A percentile compares a stretch with the other conserved stretches of the same genome.
Conservation (phyloP, 495 filamentous ascomycete species). For the Hypoxylon crocopeplum region DNA sequence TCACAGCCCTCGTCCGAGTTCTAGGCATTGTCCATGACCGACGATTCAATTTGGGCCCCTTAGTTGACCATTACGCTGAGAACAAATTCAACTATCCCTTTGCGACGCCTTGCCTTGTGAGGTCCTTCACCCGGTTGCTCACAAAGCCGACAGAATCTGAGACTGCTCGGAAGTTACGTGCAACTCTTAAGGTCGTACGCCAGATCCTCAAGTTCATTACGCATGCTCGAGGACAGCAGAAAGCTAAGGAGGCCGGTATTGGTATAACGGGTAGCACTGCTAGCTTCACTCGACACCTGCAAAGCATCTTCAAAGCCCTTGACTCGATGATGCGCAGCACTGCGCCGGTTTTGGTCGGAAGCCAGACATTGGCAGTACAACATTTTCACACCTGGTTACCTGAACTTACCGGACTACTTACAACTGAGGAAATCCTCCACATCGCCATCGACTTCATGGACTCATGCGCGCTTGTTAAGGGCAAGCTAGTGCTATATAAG, state of each 20-base stretch:
- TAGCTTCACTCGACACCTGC: conserved; percentile 82
- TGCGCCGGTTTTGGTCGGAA: conserved; percentile 85
- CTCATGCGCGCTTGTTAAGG: conserved; percentile 84
- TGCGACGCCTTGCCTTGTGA: conserved; percentile 87
- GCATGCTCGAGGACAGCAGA: conserved; percentile 84
- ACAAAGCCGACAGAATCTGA: conserved; percentile 79
- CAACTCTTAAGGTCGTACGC: conserved; percentile 92
- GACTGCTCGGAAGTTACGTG: conserved; percentile 81
- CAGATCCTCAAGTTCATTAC: conserved; percentile 96
- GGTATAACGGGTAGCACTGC: conserved; percentile 79
- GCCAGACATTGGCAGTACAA: conserved; percentile 93
- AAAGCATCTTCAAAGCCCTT: conserved; percentile 86
- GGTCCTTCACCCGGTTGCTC: conserved; percentile 83
- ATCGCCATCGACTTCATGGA: conserved; percentile 94
- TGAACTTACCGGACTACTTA: conserved; percentile 78
- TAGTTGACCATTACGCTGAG: conserved; percentile 92
- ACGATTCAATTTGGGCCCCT: conserved; percentile 85
- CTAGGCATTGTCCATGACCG: conserved; percentile 94
- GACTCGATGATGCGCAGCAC: conserved; percentile 87
- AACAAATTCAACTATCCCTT: conserved; percentile 91
- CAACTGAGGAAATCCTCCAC: conserved; percentile 83
- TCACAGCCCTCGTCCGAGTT: conserved; percentile 86
- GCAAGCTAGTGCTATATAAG: conserved; percentile 94
- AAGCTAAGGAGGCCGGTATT: conserved; percentile 85
- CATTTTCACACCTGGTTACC: conserved; percentile 97